These are phyloP conservation scores for Capsella bursapastoris DNA, from an alignment of 345 rosid genomes.

Conservation along the genomic window DNA sequence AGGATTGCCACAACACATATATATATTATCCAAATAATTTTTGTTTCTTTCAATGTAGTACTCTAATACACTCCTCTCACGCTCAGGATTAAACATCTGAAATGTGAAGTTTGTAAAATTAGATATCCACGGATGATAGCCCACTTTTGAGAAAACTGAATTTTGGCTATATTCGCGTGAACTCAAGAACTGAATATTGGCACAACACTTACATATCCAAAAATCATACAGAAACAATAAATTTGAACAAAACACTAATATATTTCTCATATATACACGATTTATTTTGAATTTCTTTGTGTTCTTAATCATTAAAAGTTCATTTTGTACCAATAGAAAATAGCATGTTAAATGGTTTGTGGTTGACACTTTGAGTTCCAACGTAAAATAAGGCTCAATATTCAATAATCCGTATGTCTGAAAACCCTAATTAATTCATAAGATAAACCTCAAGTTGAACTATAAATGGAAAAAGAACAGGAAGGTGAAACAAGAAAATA, in stretches of 20 bases:
- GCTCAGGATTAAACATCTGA: no score
- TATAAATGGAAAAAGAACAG: background rate
- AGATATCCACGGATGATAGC: no score
- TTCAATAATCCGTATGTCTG: background rate
- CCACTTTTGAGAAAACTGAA: no score
- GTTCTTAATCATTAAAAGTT: background rate
- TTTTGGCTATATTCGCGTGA: no score
- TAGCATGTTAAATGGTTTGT: background rate
- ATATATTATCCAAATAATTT: no score
- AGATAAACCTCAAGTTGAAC: constrained; percentile 21
- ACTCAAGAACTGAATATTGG: no score
- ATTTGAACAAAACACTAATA: background rate
- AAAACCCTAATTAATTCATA: constrained; percentile 34
- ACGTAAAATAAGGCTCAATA: constrained; percentile 29
- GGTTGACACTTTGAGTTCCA: constrained; percentile 36
- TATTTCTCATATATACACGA: background rate
- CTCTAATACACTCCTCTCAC: no score
- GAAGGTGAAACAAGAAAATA: constrained; percentile 11
- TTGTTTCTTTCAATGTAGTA: no score
- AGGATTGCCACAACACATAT: no score
- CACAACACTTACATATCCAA: background rate
- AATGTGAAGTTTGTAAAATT: no score
- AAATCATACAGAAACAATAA: constrained; percentile 2
- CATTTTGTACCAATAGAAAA: background rate
- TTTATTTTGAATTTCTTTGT: background rate